Conservation (phyloP, 495 filamentous ascomycete species). For the Lasiosphaeria miniovina region DNA sequence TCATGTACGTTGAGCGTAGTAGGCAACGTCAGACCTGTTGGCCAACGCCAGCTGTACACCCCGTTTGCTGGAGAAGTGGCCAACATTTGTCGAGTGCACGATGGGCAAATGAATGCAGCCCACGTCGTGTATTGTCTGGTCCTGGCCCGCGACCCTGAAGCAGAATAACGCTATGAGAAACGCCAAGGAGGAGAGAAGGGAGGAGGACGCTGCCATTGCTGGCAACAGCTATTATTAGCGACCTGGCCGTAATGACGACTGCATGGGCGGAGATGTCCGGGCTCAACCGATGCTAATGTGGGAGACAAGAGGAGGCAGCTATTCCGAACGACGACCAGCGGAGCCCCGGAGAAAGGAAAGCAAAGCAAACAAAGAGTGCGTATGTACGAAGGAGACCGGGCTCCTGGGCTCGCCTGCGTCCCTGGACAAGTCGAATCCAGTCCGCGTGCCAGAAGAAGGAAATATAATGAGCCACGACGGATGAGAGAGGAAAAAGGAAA, state of each 20-base stretch:
- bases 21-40: conserved; percentile 49
- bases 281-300: not conserved
- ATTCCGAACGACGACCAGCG: not conserved
- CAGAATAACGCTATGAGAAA: conserved; percentile 32
- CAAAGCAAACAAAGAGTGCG: conserved; percentile 3
- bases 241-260: conserved; percentile 23
- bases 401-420: conserved; percentile 17
- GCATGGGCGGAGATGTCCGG: conserved; percentile 27
- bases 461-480: not conserved
- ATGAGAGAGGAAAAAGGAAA: conserved; percentile 6
- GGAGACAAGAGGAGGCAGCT: conserved; percentile 6
- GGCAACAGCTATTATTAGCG: conserved; percentile 20
- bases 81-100: conserved; percentile 44
- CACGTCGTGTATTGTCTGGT: conserved; percentile 18
- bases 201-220: conserved; percentile 39
- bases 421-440: not conserved
- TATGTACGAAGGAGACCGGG: conserved; percentile 5
- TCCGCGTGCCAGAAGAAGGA: not conserved
- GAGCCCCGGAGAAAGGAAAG: not conserved
- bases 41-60: conserved; percentile 42
- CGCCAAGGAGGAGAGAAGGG: conserved; percentile 24
- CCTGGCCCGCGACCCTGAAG: conserved; percentile 21
- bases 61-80: conserved; percentile 36
- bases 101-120: conserved; percentile 45
- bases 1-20: conserved; percentile 44